phyloP scores from a whole-genome alignment of 306 rosid genomes.

The Pyrus betulifolia region DNA sequence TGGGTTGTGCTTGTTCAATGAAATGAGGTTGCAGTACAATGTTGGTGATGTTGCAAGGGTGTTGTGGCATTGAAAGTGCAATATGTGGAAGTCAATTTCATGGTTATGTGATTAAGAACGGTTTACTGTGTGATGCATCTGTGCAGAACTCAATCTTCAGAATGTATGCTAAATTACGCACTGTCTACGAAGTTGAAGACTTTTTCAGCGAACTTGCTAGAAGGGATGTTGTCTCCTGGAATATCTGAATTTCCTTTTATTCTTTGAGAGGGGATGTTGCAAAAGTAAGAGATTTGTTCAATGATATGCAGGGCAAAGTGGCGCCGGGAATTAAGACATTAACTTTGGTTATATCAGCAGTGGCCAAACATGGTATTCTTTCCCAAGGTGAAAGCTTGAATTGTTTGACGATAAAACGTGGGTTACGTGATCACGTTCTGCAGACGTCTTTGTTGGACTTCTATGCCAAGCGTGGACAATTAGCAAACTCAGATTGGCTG shows the following conservation, averaged over 20 bases:
- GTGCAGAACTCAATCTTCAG: constrained; percentile 39
- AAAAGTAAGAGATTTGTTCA: constrained; percentile 25
- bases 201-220: constrained; percentile 29
- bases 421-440: constrained; percentile 39
- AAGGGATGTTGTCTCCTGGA: constrained; percentile 43
- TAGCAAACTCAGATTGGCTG: constrained; percentile 29
- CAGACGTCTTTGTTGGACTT: constrained; percentile 39
- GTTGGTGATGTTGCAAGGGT: constrained; percentile 38
- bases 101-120: constrained; percentile 37
- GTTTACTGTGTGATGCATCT: constrained; percentile 25
- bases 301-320: constrained; percentile 22
- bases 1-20: constrained; percentile 22
- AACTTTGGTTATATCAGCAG: constrained; percentile 37
- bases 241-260: constrained; percentile 33
- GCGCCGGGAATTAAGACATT: constrained; percentile 27
- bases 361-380: constrained; percentile 28
- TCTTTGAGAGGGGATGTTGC: constrained; percentile 19
- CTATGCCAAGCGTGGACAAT: constrained; percentile 38
- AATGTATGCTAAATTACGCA: constrained; percentile 35
- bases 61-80: constrained; percentile 18
- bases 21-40: constrained; percentile 42
- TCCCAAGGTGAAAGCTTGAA: constrained; percentile 33
- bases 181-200: constrained; percentile 23
- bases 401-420: constrained; percentile 34
- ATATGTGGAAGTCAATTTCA: constrained; percentile 34